phyloP scores from a whole-genome alignment of 768 basidiomycete genomes.

The Podaxis sp. region DNA sequence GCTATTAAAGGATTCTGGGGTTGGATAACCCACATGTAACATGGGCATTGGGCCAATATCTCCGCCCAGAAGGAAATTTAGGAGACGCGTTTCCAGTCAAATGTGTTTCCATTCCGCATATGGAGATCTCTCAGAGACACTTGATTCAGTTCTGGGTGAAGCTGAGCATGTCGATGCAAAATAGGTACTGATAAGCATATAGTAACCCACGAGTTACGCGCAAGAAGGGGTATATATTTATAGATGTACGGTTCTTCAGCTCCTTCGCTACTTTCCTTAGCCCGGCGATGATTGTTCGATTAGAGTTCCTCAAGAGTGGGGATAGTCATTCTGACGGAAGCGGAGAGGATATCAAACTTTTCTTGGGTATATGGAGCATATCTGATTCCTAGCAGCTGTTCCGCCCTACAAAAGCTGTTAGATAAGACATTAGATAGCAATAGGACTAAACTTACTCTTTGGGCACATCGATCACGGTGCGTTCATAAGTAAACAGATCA shows the following conservation, averaged over 20 bases:
- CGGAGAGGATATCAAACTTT: conserved; percentile 30
- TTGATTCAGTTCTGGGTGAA: too few species aligned
- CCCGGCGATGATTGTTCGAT: conserved; percentile 2
- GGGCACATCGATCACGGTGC: conserved; percentile 51
- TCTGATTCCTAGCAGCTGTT: conserved; percentile 37
- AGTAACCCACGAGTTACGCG: not conserved
- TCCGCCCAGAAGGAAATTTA: too few species aligned
- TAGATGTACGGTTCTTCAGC: not conserved
- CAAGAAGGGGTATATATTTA: not conserved
- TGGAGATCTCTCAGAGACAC: too few species aligned
- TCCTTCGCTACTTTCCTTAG: not conserved
- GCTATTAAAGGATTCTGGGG: too few species aligned
- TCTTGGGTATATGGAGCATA: conserved; percentile 56
- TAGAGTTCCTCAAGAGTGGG: conserved; percentile 9
- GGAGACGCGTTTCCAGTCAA: too few species aligned
- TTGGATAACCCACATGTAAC: too few species aligned
- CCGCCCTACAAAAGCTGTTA: conserved; percentile 31
- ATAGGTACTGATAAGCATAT: not conserved
- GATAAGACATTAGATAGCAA: not conserved
- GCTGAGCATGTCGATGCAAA: too few species aligned
- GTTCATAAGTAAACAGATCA: conserved; percentile 52
- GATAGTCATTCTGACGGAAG: not conserved
- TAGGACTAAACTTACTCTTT: conserved; percentile 36
- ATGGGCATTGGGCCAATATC: too few species aligned
- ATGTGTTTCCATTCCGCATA: too few species aligned